Conservation (phyloP, 1,284 basidiomycete genomes). For the Irpex sp. region DNA sequence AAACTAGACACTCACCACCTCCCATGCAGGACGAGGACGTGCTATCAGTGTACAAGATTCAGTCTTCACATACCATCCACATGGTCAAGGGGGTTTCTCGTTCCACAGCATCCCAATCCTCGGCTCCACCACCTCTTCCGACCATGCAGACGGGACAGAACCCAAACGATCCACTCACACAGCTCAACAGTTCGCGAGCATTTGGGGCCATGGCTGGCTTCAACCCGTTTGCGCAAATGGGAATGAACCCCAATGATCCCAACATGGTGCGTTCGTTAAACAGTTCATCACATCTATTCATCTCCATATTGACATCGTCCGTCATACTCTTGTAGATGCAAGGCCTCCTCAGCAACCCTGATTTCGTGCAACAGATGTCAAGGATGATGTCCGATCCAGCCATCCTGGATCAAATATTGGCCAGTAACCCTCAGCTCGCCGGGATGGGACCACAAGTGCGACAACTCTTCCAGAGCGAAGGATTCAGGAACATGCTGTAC, state of each 20-base stretch:
- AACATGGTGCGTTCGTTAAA: slow-evolving; percentile 72
- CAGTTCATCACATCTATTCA: background rate
- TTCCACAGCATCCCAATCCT: slow-evolving; percentile 30
- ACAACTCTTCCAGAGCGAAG: slow-evolving; percentile 75
- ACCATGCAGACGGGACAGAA: slow-evolving; percentile 85
- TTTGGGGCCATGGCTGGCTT: slow-evolving; percentile 71
- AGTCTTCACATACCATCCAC: slow-evolving; percentile 82
- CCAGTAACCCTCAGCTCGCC: slow-evolving; percentile 76
- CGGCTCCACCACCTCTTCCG: slow-evolving; percentile 46
- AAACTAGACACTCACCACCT: background rate
- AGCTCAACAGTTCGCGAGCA: slow-evolving; percentile 66
- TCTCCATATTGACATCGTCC: background rate
- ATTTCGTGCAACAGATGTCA: slow-evolving; percentile 27
- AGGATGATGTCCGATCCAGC: slow-evolving; percentile 26
- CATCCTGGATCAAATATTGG: slow-evolving; percentile 81
- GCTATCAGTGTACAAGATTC: slow-evolving; percentile 85
- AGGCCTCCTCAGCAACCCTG: slow-evolving; percentile 74
- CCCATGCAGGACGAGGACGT: slow-evolving; percentile 75
- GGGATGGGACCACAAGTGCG: slow-evolving; percentile 80
- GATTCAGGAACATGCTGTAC: slow-evolving; percentile 79
- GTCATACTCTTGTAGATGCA: slow-evolving; percentile 54
- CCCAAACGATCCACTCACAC: slow-evolving; percentile 73
- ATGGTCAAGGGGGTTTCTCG: slow-evolving; percentile 88
- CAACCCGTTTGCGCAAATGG: slow-evolving; percentile 87
- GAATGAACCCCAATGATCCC: slow-evolving; percentile 83